Base-by-base conservation (phyloP, 2,329 filamentous ascomycete species). In the Colletotrichum tropicicola region DNA sequence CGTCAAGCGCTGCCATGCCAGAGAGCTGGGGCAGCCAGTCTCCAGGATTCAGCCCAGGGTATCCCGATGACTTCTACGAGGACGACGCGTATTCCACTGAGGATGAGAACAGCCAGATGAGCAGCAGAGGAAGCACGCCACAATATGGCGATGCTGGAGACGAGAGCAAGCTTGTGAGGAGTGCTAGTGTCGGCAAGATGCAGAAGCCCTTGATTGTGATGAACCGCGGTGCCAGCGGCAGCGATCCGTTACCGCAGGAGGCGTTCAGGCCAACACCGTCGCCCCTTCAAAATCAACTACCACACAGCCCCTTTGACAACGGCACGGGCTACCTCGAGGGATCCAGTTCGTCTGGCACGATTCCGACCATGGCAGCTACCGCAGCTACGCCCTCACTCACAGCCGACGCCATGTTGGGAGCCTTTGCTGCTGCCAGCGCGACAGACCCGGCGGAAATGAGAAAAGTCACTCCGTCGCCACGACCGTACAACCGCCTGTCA, bases 1-100 rank as follows among this genome's bases (percentile, higher is more conserved):
- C 88, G 21, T 93, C 92, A 3, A 93, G 91, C 69, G 86, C 88
- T 35, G 91, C 87, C 0, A 92, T 93, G 74, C 91, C 91, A 1
- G 86, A 88, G 19, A 88, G 82, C 69, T 93, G 90, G 87, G 87
- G 82, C 5, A 85, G 82, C 5, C 73, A 77, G 12, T 85, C 84
- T 1, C 80, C 81, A 3, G 74, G 74, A 12, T 73, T 73, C 30
- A 86, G 82, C 73, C 76, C 83, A 56, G 70, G 80, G 70, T 77
- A 84, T 72, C 61, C 73, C n/a, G 83, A 84, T n/a, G 78, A 79
- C 12, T 82, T 82, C 68, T 84, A 83, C 65, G 84, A 85, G 51
- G 84, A 86, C 32, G 75, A 77, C 3, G 80, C 83, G 45, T 65
- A 61, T 15, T 61, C 62, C 9, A 78, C 78, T 4, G 84, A 87